Percentiles rank a stretch among this genome's conserved stretches.
These are phyloP conservation scores for Pleurotus citrinopileatus DNA, from an alignment of 768 basidiomycete genomes.

Conservation along the genomic window DNA sequence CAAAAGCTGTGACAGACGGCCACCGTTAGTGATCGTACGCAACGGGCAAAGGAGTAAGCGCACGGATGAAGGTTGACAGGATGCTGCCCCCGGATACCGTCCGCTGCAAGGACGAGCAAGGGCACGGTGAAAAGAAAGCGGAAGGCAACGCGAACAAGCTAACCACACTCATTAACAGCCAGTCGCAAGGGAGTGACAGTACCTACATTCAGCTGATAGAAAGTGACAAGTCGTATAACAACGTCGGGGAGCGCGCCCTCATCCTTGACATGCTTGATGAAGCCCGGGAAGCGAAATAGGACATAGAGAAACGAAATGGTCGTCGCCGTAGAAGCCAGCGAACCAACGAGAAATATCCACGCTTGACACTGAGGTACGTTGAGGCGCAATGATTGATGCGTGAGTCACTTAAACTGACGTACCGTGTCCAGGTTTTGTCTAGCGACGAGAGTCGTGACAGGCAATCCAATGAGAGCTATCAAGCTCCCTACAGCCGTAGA, in stretches of 20 bases:
- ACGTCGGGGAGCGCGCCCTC: constrained; percentile 76
- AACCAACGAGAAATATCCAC: constrained; percentile 76
- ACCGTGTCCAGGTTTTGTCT: constrained; percentile 60
- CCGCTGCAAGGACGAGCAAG: constrained; percentile 61
- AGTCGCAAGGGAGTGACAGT: not conserved
- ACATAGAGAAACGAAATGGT: constrained; percentile 73
- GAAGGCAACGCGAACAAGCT: constrained; percentile 73
- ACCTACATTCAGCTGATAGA: constrained; percentile 77
- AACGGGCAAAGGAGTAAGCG: constrained; percentile 11
- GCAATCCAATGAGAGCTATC: constrained; percentile 67
- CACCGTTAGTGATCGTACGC: not conserved
- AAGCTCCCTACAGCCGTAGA: constrained; percentile 49
- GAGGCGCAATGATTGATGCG: constrained; percentile 8
- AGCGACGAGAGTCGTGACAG: constrained; percentile 60
- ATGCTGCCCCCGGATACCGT: constrained; percentile 53
- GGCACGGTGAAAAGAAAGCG: constrained; percentile 74
- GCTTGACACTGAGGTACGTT: constrained; percentile 51
- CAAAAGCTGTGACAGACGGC: constrained; percentile 45
- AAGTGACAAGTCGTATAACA: constrained; percentile 69
- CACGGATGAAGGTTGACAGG: constrained; percentile 53
- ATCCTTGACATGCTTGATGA: constrained; percentile 65
- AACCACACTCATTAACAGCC: not conserved
- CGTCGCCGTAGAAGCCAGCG: constrained; percentile 61
- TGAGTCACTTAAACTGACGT: constrained; percentile 15
- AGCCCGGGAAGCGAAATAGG: constrained; percentile 64